These are phyloP conservation scores for Aspergillus diversus DNA, from an alignment of 495 filamentous ascomycete species.

Conservation along the genomic window DNA sequence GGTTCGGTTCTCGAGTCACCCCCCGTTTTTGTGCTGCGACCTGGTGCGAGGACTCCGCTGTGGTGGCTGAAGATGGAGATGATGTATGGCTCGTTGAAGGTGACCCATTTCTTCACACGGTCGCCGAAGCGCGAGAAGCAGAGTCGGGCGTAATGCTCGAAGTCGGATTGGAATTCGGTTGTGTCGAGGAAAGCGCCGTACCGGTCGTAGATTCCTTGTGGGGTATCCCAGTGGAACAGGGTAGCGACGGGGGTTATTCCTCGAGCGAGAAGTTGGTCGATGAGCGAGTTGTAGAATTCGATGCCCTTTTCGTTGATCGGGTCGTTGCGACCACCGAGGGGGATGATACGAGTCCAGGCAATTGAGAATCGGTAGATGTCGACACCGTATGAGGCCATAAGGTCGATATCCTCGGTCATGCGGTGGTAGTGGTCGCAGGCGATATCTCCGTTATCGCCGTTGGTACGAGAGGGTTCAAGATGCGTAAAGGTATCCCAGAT, in stretches of 20 bases:
- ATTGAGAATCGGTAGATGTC: constrained; percentile 71
- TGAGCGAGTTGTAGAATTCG: constrained; percentile 43
- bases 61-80: constrained; percentile 46
- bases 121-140: constrained; percentile 41
- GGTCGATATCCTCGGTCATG: constrained; percentile 65
- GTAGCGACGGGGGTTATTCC: constrained; percentile 48
- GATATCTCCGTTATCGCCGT: constrained; percentile 60
- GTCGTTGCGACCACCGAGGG: constrained; percentile 41
- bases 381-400: constrained; percentile 62
- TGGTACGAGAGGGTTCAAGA: constrained; percentile 62
- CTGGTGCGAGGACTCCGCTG: constrained; percentile 41
- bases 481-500: constrained; percentile 74
- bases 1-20: constrained; percentile 41
- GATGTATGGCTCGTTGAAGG: constrained; percentile 53
- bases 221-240: constrained; percentile 54
- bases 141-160: constrained; percentile 44
- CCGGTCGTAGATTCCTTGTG: constrained; percentile 44
- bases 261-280: constrained; percentile 41
- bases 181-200: constrained; percentile 47
- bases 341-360: constrained; percentile 71
- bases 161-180: constrained; percentile 44
- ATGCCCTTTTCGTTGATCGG: constrained; percentile 42
- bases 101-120: constrained; percentile 53
- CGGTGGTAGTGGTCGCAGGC: constrained; percentile 74
- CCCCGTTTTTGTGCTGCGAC: constrained; percentile 35